Evolutionary conservation across 345 rosid genomes (phyloP).

Genomic region (Lagerstroemia speciosa): DNA sequence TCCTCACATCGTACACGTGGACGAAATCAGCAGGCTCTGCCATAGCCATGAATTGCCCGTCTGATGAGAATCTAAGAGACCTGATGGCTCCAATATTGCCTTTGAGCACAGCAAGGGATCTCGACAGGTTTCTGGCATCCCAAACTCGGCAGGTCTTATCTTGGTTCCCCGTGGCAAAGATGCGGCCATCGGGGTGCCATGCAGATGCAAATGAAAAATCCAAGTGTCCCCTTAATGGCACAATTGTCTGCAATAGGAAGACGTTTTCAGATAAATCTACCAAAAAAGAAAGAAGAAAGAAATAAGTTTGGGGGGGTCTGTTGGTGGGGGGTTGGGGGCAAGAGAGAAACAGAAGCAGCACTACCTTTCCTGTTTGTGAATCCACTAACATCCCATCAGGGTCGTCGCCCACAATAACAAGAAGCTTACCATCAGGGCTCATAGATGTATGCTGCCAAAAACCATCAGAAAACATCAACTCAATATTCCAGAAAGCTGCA

Average conservation of each 20-base stretch:
- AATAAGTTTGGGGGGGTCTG: not conserved
- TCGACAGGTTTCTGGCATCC: conserved; percentile 47
- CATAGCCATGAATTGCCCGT: conserved; percentile 49
- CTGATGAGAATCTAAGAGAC: conserved; percentile 45
- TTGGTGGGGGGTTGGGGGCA: not conserved
- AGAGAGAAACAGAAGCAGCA: not conserved
- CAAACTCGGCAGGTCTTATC: conserved; percentile 59
- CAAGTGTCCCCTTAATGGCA: conserved; percentile 36
- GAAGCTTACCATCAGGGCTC: conserved; percentile 45
- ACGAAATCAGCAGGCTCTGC: conserved; percentile 65
- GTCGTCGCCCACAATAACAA: conserved; percentile 45
- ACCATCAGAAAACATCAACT: too few species aligned
- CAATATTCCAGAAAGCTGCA: not conserved
- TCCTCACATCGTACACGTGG: conserved; percentile 46
- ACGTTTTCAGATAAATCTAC: not conserved
- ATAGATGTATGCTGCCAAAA: conserved; percentile 35
- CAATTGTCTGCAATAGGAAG: conserved; percentile 25
- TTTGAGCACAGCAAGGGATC: conserved; percentile 43
- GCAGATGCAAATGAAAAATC: conserved; percentile 62
- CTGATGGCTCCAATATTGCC: conserved; percentile 54
- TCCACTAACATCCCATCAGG: conserved; percentile 39
- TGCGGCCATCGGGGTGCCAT: conserved; percentile 50
- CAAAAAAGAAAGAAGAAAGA: not conserved
- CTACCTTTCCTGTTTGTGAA: conserved; percentile 43
- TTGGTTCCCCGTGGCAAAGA: conserved; percentile 59